Conservation (phyloP, 345 rosid species). For the Cochlearia excelsa region DNA sequence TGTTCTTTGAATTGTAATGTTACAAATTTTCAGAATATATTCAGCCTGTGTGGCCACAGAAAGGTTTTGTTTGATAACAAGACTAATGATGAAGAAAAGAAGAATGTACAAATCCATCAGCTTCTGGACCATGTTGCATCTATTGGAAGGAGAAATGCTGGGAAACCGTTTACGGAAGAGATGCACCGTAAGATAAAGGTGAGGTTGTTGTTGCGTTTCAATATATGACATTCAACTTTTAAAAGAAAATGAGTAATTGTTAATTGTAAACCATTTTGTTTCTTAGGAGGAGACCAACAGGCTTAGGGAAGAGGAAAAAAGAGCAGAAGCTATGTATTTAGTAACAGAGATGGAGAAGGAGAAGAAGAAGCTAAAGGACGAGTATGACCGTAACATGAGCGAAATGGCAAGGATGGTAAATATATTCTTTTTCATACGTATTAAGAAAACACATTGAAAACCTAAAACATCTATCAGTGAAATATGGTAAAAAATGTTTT, state of each 20-base stretch:
- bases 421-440: background rate
- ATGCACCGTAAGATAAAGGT: constrained; percentile 39
- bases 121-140: constrained; percentile 50
- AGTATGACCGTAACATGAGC: constrained; percentile 44
- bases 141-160: constrained; percentile 46
- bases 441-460: no score
- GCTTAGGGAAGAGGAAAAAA: constrained; percentile 54
- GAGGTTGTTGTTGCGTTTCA: background rate
- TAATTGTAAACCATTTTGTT: no score
- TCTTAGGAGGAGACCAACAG: constrained; percentile 50
- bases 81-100: constrained; percentile 54
- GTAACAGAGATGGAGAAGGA: background rate
- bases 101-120: constrained; percentile 45
- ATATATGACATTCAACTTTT: no score
- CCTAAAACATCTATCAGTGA: no score
- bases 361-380: background rate
- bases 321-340: constrained; percentile 40
- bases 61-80: constrained; percentile 63
- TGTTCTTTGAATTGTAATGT: background rate
- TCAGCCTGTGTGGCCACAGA: constrained; percentile 45
- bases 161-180: constrained; percentile 63
- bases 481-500: no score
- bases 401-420: constrained; percentile 43
- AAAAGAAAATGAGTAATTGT: no score
- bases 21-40: constrained; percentile 46